Percentiles rank a stretch among this genome's conserved stretches.
Conservation (phyloP, 306 rosid species). For the Castanea sativa region DNA sequence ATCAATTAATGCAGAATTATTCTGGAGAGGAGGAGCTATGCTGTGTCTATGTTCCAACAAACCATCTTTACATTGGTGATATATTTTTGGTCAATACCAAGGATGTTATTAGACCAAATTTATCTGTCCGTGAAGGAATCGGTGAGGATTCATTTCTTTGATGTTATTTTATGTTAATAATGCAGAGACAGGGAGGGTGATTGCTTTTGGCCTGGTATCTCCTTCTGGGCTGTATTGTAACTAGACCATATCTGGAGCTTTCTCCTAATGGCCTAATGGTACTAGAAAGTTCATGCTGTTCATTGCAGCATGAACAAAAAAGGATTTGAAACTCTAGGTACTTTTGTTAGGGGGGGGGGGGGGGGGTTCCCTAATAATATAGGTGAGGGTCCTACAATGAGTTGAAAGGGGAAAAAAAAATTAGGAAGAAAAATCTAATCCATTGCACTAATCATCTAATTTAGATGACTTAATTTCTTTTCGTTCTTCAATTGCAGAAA, state of each 20-base stretch:
- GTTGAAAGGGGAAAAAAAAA: neutral
- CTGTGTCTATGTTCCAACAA: conserved; percentile 91
- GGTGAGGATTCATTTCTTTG: conserved; percentile 50
- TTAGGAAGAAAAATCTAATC: neutral
- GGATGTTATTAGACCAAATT: conserved; percentile 81
- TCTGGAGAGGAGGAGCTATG: conserved; percentile 84
- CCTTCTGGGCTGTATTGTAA: neutral
- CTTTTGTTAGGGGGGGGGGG: neutral
- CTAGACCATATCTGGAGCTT: conserved; percentile 1
- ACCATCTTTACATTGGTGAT: conserved; percentile 91
- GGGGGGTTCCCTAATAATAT: neutral
- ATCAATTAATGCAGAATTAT: conserved; percentile 48
- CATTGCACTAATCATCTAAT: neutral
- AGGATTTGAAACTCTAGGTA: neutral
- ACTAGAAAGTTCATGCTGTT: neutral
- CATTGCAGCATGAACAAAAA: neutral
- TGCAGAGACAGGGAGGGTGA: conserved; percentile 1
- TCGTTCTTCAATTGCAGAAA: conserved; percentile 55
- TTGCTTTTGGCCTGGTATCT: neutral
- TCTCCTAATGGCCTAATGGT: neutral
- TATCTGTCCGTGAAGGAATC: conserved; percentile 92
- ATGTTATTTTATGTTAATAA: conserved; percentile 16
- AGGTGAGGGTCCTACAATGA: neutral
- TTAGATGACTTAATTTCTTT: conserved; percentile 2
- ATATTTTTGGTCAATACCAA: conserved; percentile 66